These are phyloP conservation scores for Aristolochia californica DNA, from an alignment of 164 flowering plant species.

Conservation along the genomic window DNA sequence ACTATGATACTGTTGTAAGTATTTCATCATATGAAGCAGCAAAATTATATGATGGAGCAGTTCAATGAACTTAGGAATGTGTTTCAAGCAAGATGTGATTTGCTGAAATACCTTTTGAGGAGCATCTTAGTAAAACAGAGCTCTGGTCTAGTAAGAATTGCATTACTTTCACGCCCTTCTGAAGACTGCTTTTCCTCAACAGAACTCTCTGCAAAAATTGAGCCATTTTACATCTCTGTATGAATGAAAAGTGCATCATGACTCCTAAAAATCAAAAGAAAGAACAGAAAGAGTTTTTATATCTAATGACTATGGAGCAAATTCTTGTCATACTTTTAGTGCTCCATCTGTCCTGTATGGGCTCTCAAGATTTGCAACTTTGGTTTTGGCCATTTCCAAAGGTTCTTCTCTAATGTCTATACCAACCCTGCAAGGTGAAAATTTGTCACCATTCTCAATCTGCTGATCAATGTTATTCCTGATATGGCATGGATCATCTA, in stretches of 20 bases:
- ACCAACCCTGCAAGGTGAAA: slow-evolving; percentile 26
- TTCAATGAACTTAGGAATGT: too few relatives aligned
- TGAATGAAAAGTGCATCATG: not conserved
- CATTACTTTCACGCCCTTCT: slow-evolving; percentile 30
- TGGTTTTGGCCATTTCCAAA: slow-evolving; percentile 12
- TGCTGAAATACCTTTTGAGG: slow-evolving; percentile 27
- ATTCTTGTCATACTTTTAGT: slow-evolving; percentile 23
- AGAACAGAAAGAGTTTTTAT: too few relatives aligned
- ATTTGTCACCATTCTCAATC: slow-evolving; percentile 23
- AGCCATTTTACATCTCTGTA: not conserved
- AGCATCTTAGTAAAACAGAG: slow-evolving; percentile 23
- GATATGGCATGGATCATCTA: slow-evolving; percentile 22
- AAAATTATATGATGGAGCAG: too few relatives aligned
- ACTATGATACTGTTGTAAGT: too few relatives aligned
- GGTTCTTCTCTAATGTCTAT: slow-evolving; percentile 32
- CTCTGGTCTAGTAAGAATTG: slow-evolving; percentile 29
- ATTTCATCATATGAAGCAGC: too few relatives aligned
- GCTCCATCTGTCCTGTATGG: slow-evolving; percentile 23
- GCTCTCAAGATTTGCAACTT: slow-evolving; percentile 20
- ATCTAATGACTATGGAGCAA: not conserved
- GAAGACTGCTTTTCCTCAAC: slow-evolving; percentile 39
- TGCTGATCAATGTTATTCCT: slow-evolving; percentile 25
- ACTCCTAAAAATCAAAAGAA: too few relatives aligned
- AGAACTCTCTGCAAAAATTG: slow-evolving; percentile 31
- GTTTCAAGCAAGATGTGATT: too few relatives aligned